A percentile compares a stretch with the other conserved stretches of the same genome.
Conservation (phyloP, 2,329 filamentous ascomycete genomes). For the Neurospora sp. region DNA sequence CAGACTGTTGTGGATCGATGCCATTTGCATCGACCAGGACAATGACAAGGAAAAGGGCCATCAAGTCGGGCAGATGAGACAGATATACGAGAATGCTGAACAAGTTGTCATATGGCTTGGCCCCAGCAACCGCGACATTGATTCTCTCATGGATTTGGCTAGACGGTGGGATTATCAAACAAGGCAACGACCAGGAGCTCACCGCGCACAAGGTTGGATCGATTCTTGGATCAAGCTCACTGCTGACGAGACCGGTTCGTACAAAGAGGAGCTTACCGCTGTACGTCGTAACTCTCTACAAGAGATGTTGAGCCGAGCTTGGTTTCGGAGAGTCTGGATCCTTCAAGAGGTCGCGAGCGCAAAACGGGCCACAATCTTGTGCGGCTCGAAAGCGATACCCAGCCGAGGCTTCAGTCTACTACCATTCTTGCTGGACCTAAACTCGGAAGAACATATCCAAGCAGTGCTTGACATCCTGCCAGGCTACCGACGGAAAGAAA, state of each 20-base stretch:
- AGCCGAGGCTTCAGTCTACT: slow-evolving; percentile 1
- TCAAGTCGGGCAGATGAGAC: slow-evolving; percentile 9
- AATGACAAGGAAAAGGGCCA: slow-evolving; percentile 1
- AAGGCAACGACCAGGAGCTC: not conserved
- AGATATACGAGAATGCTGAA: slow-evolving; percentile 6
- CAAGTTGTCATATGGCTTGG: slow-evolving; percentile 10
- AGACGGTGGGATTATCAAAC: not conserved
- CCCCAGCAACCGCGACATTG: not conserved
- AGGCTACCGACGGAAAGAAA: slow-evolving; percentile 1
- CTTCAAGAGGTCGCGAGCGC: slow-evolving; percentile 5
- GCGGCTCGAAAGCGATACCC: not conserved
- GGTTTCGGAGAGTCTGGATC: slow-evolving; percentile 8
- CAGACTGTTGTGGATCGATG: slow-evolving; percentile 10
- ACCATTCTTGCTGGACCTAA: not conserved
- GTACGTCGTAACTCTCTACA: not conserved
- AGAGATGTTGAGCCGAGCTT: not conserved
- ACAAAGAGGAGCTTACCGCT: not conserved
- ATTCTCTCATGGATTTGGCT: slow-evolving; percentile 1
- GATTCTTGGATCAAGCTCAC: not conserved
- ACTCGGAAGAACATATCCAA: not conserved
- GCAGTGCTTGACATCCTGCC: slow-evolving; percentile 10
- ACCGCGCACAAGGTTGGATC: not conserved
- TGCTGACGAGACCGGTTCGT: not conserved
- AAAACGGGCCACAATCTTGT: not conserved
- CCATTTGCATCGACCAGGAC: slow-evolving; percentile 9